Evolutionary conservation across 1,139 yeast genomes (phyloP).

Genomic region (Scheffersomyces quercinus): DNA sequence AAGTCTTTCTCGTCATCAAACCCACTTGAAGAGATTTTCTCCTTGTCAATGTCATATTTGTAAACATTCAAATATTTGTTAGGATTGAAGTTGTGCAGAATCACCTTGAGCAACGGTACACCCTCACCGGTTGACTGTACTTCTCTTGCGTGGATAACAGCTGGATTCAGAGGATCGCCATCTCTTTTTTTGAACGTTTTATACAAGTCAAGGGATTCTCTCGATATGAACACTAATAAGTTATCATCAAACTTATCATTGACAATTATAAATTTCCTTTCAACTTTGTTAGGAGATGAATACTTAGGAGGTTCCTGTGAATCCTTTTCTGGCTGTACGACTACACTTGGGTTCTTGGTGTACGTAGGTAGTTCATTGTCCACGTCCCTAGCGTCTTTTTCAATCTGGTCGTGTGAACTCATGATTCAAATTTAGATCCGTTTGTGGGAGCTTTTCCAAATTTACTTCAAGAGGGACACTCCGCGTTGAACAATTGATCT

Average conservation of each 20-base stretch:
- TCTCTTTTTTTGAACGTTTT: slow-evolving; percentile 2
- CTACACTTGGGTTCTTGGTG: too few species aligned
- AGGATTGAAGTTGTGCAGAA: not conserved
- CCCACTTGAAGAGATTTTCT: not conserved
- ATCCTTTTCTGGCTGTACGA: too few species aligned
- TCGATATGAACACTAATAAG: slow-evolving; percentile 6
- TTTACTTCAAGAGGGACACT: too few species aligned
- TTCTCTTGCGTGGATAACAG: not conserved
- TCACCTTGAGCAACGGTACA: slow-evolving; percentile 6
- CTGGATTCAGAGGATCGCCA: not conserved
- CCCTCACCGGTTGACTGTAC: slow-evolving; percentile 8
- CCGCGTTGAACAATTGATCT: too few species aligned
- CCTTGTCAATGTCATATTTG: slow-evolving; percentile 1
- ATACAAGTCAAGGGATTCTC: slow-evolving; percentile 2
- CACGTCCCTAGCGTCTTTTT: too few species aligned
- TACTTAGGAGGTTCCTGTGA: too few species aligned
- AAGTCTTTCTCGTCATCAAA: slow-evolving; percentile 5
- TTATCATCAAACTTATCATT: not conserved
- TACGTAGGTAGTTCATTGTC: too few species aligned
- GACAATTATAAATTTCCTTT: not conserved
- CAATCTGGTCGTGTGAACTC: too few species aligned
- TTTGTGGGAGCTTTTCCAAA: too few species aligned
- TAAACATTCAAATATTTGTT: slow-evolving; percentile 4
- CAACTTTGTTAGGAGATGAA: not conserved
- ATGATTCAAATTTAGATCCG: too few species aligned